phyloP scores from a whole-genome alignment of 768 basidiomycete species.

The Lactarius akahatsu region DNA sequence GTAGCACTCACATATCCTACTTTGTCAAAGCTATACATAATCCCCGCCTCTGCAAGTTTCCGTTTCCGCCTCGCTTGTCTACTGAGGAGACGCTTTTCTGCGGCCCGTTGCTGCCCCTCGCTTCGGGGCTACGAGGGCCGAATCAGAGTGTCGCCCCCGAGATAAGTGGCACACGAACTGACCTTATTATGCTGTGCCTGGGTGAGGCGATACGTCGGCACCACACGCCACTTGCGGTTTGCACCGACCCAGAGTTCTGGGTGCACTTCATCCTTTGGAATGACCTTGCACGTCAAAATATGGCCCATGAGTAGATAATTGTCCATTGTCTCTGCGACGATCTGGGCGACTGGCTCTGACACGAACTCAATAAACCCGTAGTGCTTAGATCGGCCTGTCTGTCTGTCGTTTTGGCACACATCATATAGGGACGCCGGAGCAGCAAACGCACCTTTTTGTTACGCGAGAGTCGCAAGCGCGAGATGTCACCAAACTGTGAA shows the following conservation, averaged over 20 bases:
- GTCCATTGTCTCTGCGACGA: constrained; percentile 98
- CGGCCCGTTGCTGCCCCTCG: constrained; percentile 61
- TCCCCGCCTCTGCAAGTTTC: constrained; percentile 77
- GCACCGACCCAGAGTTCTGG: constrained; percentile 97
- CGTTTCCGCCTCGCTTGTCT: constrained; percentile 76
- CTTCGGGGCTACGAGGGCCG: constrained; percentile 61
- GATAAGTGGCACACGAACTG: constrained; percentile 5
- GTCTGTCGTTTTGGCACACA: background rate
- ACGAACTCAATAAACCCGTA: constrained; percentile 96
- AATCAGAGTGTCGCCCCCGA: background rate
- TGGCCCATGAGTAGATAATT: constrained; percentile 96
- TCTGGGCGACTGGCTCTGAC: constrained; percentile 84
- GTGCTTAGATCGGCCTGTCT: constrained; percentile 97
- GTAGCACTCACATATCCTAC: constrained; percentile 72
- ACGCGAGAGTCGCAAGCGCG: constrained; percentile 84
- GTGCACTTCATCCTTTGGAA: constrained; percentile 88
- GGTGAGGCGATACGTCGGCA: constrained; percentile 72
- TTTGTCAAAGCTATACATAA: constrained; percentile 82
- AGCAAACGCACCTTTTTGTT: constrained; percentile 74
- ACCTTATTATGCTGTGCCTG: constrained; percentile 85
- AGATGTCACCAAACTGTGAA: constrained; percentile 89
- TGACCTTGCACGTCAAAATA: constrained; percentile 85
- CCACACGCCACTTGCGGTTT: constrained; percentile 81
- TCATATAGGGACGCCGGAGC: background rate
- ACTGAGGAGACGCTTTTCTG: constrained; percentile 66